phyloP scores from a whole-genome alignment of 805 yeast genomes.

The Limtongia smithiae region DNA sequence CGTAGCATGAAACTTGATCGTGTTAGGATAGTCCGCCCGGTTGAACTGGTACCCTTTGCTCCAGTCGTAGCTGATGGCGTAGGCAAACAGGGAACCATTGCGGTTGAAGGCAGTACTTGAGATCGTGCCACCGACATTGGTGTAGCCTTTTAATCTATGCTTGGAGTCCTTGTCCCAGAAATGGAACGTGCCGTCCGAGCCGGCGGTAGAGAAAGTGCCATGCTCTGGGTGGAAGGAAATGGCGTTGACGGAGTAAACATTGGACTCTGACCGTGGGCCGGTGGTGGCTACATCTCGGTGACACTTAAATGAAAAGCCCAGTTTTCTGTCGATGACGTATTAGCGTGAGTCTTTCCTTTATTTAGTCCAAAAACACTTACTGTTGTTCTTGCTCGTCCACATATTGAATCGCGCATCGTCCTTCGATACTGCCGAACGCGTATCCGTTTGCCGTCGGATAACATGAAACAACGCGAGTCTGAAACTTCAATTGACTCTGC shows the following conservation, averaged over 20 bases:
- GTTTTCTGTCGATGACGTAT: constrained; percentile 3
- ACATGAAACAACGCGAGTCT: constrained; percentile 77
- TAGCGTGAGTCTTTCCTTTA: not conserved
- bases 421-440: constrained; percentile 91
- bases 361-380: constrained; percentile 11
- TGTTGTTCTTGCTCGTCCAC: constrained; percentile 70
- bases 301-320: constrained; percentile 80
- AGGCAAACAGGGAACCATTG: constrained; percentile 80
- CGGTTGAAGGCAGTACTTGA: constrained; percentile 78
- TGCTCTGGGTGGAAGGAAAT: constrained; percentile 82
- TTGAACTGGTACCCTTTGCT: constrained; percentile 73
- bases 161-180: constrained; percentile 95
- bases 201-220: constrained; percentile 92
- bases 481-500: constrained; percentile 81
- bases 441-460: constrained; percentile 90
- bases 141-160: constrained; percentile 79
- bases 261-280: constrained; percentile 51
- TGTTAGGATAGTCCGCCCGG: constrained; percentile 68
- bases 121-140: constrained; percentile 59
- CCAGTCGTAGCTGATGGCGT: constrained; percentile 95
- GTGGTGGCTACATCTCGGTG: constrained; percentile 71
- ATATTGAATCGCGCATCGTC: constrained; percentile 92
- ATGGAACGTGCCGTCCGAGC: constrained; percentile 88
- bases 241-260: constrained; percentile 74
- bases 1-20: constrained; percentile 76